Percentiles rank a stretch among this genome's conserved stretches.
These are phyloP conservation scores for Russula foetens DNA, from an alignment of 768 basidiomycete genomes.

Conservation along the genomic window DNA sequence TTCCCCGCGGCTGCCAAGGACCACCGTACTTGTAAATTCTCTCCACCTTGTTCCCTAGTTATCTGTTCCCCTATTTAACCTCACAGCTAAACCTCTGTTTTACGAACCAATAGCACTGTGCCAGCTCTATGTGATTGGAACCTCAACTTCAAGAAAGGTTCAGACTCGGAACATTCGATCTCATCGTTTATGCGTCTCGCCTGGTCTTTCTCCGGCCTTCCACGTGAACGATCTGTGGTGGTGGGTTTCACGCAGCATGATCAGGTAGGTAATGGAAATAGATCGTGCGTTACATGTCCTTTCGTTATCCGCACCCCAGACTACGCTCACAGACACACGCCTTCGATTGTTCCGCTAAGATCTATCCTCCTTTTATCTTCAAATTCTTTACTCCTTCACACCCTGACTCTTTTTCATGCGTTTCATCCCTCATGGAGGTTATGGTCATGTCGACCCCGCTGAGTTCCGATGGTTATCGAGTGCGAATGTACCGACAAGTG, in stretches of 20 bases:
- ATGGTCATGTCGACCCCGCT: background rate
- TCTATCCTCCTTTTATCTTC: background rate
- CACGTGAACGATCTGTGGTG: background rate
- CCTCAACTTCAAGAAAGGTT: background rate
- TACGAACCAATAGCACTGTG: background rate
- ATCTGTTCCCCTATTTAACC: background rate
- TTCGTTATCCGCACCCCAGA: background rate
- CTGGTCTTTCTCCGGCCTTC: background rate
- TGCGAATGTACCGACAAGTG: background rate
- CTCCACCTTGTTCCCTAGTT: slow-evolving; percentile 1
- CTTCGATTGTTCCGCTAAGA: background rate
- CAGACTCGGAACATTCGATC: background rate
- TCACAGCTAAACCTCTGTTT: background rate
- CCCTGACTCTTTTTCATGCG: background rate
- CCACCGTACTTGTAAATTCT: background rate
- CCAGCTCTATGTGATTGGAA: background rate
- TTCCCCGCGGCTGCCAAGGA: background rate
- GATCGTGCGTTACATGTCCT: background rate
- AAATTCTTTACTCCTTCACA: background rate
- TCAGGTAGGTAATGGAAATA: background rate
- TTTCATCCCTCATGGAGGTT: background rate
- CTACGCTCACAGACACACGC: background rate
- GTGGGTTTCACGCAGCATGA: background rate
- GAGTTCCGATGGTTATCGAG: slow-evolving; percentile 7
- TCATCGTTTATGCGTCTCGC: background rate